These are phyloP conservation scores for Paramecium pentaurelia DNA, from an alignment of 73 alveolate genomes.

Conservation along the genomic window DNA sequence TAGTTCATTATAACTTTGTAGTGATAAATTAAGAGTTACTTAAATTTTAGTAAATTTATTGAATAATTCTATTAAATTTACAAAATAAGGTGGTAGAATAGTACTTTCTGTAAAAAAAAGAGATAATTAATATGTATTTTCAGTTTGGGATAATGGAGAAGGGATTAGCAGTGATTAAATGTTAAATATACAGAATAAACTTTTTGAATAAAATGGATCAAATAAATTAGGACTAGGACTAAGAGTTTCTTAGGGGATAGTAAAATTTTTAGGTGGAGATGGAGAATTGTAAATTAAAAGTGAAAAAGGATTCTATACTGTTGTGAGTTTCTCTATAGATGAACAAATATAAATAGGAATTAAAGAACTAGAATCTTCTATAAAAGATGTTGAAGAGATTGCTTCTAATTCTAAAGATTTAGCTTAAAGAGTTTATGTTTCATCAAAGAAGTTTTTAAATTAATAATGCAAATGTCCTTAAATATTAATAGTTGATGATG, in stretches of 20 bases:
- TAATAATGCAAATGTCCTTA: neutral
- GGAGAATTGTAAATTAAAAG: neutral
- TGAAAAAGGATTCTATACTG: neutral
- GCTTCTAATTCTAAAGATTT: neutral
- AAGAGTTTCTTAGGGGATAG: neutral
- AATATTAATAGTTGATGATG: constrained; percentile 18
- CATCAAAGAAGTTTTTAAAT: neutral
- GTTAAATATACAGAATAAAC: neutral
- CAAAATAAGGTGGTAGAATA: constrained; percentile 16
- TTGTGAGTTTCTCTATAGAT: neutral
- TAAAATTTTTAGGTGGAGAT: neutral
- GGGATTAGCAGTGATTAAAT: neutral
- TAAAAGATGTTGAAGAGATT: neutral
- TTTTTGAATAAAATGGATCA: neutral
- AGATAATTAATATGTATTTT: neutral
- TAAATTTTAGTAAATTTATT: neutral
- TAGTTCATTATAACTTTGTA: neutral
- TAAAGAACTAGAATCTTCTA: neutral
- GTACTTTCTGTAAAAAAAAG: neutral
- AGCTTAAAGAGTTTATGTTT: neutral
- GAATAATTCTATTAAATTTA: constrained; percentile 31
- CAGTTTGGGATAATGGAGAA: constrained; percentile 9
- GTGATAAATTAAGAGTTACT: neutral
- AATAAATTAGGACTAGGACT: constrained; percentile 27
- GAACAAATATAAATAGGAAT: neutral